Percentiles rank a stretch among this genome's conserved stretches.
Evolutionary conservation across 1,139 yeast genomes (phyloP).

Genomic region (Trichomonascaceae sp.): DNA sequence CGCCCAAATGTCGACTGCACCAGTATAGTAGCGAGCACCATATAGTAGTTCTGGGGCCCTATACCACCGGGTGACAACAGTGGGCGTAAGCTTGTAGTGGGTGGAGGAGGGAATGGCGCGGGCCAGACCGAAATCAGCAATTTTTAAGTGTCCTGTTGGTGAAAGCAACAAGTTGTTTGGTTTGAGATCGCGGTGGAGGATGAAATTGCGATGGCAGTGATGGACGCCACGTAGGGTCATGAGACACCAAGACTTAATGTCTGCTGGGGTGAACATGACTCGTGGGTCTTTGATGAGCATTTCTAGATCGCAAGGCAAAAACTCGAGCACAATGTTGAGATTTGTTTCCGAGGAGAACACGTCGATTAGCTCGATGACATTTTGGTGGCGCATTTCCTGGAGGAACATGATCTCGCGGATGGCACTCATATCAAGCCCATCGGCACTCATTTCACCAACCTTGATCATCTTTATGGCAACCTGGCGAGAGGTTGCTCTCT

Average conservation of each 20-base stretch:
- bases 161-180: slow-evolving; percentile 64
- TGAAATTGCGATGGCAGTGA: slow-evolving; percentile 85
- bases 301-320: slow-evolving; percentile 83
- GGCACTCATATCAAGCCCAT: slow-evolving; percentile 96
- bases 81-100: slow-evolving; percentile 65
- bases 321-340: slow-evolving; percentile 79
- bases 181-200: slow-evolving; percentile 57
- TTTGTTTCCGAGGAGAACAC: slow-evolving; percentile 64
- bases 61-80: slow-evolving; percentile 96
- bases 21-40: slow-evolving; percentile 81
- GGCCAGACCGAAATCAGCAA: slow-evolving; percentile 96
- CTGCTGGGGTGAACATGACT: slow-evolving; percentile 70
- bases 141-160: slow-evolving; percentile 74
- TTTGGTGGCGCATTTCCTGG: slow-evolving; percentile 71
- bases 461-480: slow-evolving; percentile 95
- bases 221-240: slow-evolving; percentile 92
- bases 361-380: slow-evolving; percentile 78
- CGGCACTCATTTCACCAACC: slow-evolving; percentile 74
- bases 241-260: slow-evolving; percentile 83
- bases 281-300: slow-evolving; percentile 71
- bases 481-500: slow-evolving; percentile 37
- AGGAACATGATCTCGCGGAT: slow-evolving; percentile 86
- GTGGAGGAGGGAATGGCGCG: slow-evolving; percentile 68
- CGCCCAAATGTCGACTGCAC: slow-evolving; percentile 88
- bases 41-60: slow-evolving; percentile 86